Conservation (phyloP, 345 rosid species). For the Angophora floribunda region DNA sequence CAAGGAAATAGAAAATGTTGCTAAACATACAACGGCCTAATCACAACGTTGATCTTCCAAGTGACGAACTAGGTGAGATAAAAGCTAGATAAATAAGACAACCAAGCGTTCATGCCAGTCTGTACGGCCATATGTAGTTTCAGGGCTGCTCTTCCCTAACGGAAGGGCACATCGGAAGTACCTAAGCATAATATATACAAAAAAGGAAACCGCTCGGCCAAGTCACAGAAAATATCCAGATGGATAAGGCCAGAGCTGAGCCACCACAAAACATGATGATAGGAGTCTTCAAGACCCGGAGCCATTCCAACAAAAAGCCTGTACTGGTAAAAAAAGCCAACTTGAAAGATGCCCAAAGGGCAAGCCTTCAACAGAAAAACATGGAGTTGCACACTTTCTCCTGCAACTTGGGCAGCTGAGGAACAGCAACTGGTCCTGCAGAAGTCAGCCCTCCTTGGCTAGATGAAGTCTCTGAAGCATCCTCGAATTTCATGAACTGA, state of each 20-base stretch:
- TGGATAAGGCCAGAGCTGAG: not conserved
- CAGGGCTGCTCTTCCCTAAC: not conserved
- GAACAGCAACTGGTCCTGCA: conserved; percentile 36
- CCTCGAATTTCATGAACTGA: conserved; percentile 51
- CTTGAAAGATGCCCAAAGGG: not conserved
- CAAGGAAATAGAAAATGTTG: not conserved
- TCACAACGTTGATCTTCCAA: not conserved
- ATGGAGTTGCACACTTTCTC: conserved; percentile 49
- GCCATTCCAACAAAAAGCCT: not conserved
- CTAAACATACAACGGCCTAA: not conserved
- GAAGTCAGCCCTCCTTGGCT: conserved; percentile 41
- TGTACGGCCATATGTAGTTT: not conserved
- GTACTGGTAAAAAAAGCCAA: not conserved
- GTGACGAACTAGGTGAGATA: not conserved
- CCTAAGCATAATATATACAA: not conserved
- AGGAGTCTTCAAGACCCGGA: not conserved
- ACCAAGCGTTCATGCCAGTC: not conserved
- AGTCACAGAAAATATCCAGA: not conserved
- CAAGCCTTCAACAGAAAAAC: conserved; percentile 60
- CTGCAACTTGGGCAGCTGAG: conserved; percentile 51
- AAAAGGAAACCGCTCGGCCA: not conserved
- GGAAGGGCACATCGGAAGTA: not conserved
- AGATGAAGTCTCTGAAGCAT: conserved; percentile 38
- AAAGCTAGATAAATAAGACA: not conserved
- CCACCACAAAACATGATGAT: not conserved